Evolutionary conservation across 345 rosid species (phyloP).

Genomic region (Excoecaria agallocha): DNA sequence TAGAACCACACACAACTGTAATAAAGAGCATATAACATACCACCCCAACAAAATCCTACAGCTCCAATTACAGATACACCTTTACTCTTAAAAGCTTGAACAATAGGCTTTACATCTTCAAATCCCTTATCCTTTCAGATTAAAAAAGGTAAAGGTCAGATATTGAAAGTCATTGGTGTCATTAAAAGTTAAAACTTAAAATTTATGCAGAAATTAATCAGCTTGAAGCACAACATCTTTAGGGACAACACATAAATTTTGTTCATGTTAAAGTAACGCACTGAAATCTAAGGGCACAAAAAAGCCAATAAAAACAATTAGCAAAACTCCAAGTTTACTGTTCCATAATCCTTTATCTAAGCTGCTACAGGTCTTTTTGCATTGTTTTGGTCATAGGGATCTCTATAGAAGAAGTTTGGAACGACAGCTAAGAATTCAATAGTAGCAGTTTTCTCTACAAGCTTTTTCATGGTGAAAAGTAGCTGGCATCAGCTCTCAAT

Average conservation of each 20-base stretch:
- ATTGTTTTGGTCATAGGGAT: constrained; percentile 23
- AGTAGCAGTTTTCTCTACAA: constrained; percentile 39
- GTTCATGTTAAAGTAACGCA: not conserved
- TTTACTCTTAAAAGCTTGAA: constrained; percentile 58
- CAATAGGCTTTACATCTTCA: constrained; percentile 64
- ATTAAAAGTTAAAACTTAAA: not conserved
- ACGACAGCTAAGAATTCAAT: constrained; percentile 39
- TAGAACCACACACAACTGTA: not conserved
- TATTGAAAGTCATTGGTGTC: not conserved
- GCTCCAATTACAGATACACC: constrained; percentile 56
- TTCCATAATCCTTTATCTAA: constrained; percentile 67
- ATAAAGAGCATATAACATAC: constrained; percentile 32
- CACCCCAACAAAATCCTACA: constrained; percentile 75
- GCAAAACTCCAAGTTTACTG: constrained; percentile 42
- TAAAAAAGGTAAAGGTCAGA: constrained; percentile 6
- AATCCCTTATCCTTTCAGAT: constrained; percentile 58
- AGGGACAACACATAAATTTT: not conserved
- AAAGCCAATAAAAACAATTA: not conserved
- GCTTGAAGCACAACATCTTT: not conserved
- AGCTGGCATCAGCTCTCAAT: not conserved
- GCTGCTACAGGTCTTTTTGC: constrained; percentile 28
- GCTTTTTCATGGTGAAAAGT: constrained; percentile 25
- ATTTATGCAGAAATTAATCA: too few species aligned
- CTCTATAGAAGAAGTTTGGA: constrained; percentile 43
- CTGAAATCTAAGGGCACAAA: not conserved